Conservation (phyloP, 768 basidiomycete species). For the Collybia sp. region DNA sequence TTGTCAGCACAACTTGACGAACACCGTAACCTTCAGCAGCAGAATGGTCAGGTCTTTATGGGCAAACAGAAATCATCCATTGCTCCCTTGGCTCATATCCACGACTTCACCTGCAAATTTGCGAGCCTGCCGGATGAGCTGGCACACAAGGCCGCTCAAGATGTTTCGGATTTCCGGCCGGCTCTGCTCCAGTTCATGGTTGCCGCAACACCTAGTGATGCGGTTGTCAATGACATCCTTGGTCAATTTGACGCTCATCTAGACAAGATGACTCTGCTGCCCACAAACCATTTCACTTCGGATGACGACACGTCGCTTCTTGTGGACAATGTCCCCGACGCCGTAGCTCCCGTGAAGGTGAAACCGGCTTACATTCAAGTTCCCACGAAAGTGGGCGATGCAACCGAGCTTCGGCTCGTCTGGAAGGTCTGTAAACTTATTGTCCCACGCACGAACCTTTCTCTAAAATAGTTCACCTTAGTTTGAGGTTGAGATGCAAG, state of each 20-base stretch:
- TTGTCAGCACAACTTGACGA: conserved; percentile 31
- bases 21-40: conserved; percentile 17
- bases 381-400: conserved; percentile 55
- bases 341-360: conserved; percentile 79
- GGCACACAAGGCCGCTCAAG: conserved; percentile 16
- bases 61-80: conserved; percentile 13
- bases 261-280: conserved; percentile 40
- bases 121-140: conserved; percentile 35
- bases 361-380: conserved; percentile 80
- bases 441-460: background rate
- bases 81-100: conserved; percentile 39
- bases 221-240: conserved; percentile 44
- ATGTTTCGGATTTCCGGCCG: conserved; percentile 38
- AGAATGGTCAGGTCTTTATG: conserved; percentile 32
- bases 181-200: conserved; percentile 79
- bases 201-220: conserved; percentile 55
- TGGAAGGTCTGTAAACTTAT: conserved; percentile 60
- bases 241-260: conserved; percentile 46
- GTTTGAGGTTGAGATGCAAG: conserved; percentile 90
- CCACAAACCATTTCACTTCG: conserved; percentile 41
- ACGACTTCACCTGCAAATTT: conserved; percentile 54
- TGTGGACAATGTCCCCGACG: conserved; percentile 65
- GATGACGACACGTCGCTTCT: conserved; percentile 33
- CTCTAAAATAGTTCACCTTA: conserved; percentile 16
- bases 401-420: conserved; percentile 64